Percentiles rank a stretch among this genome's conserved stretches.
Evolutionary conservation across 2,329 filamentous ascomycete species (phyloP).

Genomic region (Zasmidium cellare): DNA sequence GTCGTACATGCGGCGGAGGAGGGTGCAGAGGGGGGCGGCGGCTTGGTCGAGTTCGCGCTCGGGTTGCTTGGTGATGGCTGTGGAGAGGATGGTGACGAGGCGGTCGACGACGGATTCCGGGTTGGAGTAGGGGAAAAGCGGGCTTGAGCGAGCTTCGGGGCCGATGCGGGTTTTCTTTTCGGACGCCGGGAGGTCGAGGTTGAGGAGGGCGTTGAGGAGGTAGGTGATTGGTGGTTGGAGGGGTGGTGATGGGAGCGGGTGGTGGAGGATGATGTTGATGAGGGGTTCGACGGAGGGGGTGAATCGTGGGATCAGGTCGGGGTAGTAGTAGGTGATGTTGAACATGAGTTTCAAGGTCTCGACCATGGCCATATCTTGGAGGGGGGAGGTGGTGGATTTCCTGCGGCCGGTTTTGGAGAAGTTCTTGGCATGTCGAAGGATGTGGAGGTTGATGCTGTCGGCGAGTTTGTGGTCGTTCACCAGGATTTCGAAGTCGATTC

Average conservation of each 20-base stretch:
- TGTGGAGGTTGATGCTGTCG: constrained; percentile 65
- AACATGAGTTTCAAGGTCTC: constrained; percentile 88
- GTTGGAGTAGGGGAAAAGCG: constrained; percentile 66
- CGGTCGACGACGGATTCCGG: constrained; percentile 62
- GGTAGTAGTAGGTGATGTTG: constrained; percentile 78
- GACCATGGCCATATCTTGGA: constrained; percentile 75
- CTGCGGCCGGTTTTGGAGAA: constrained; percentile 46
- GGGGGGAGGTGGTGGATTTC: constrained; percentile 43
- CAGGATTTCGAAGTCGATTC: constrained; percentile 64
- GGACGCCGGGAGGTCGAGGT: constrained; percentile 63
- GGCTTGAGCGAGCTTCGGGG: constrained; percentile 37
- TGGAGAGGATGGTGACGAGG: constrained; percentile 69
- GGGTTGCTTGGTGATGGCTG: constrained; percentile 62
- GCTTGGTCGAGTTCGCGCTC: constrained; percentile 71
- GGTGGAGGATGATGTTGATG: constrained; percentile 65
- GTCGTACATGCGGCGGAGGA: constrained; percentile 71
- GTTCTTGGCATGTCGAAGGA: constrained; percentile 61
- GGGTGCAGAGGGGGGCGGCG: constrained; percentile 57
- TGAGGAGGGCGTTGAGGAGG: constrained; percentile 78
- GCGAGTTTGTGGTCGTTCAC: constrained; percentile 67
- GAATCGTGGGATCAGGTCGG: constrained; percentile 62
- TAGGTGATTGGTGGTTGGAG: constrained; percentile 71
- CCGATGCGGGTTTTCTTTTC: constrained; percentile 23
- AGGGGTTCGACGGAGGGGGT: constrained; percentile 68
- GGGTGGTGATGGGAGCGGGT: constrained; percentile 62